These are phyloP conservation scores for Aspergillus sclerotioniger DNA, from an alignment of 495 filamentous ascomycete species.

Conservation along the genomic window DNA sequence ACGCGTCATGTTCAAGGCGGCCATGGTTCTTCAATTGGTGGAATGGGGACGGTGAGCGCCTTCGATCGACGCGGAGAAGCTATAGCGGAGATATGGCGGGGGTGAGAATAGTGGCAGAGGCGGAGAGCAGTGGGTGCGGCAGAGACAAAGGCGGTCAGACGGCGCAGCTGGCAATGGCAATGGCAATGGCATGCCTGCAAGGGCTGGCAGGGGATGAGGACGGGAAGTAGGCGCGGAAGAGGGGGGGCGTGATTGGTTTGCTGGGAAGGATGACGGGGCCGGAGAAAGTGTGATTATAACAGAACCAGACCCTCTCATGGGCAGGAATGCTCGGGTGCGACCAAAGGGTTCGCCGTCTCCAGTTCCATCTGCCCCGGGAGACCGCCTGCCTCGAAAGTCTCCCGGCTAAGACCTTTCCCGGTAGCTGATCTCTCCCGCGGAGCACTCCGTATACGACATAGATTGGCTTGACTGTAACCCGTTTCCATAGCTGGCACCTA, in stretches of 20 bases:
- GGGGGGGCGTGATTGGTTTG: neutral
- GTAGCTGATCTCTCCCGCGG: no score
- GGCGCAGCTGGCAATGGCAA: neutral
- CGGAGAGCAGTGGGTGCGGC: neutral
- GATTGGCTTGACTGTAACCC: no score
- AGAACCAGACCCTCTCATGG: neutral
- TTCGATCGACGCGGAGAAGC: neutral
- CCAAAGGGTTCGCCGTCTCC: neutral
- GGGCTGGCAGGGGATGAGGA: neutral
- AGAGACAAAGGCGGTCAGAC: neutral
- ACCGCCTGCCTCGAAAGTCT: constrained; percentile 9
- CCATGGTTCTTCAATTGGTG: neutral
- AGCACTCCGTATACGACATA: neutral
- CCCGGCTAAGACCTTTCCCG: constrained; percentile 19
- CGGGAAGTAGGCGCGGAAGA: neutral
- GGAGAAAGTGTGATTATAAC: constrained; percentile 2
- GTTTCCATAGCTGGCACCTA: neutral
- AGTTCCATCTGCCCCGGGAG: neutral
- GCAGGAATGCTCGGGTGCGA: neutral
- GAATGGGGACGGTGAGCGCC: neutral
- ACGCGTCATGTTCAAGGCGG: neutral
- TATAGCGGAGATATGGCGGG: neutral
- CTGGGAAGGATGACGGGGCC: neutral
- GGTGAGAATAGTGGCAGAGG: neutral
- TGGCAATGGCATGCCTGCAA: no score